Base-by-base conservation (phyloP, 345 rosid genomes). In the Ceriops zippeliana region DNA sequence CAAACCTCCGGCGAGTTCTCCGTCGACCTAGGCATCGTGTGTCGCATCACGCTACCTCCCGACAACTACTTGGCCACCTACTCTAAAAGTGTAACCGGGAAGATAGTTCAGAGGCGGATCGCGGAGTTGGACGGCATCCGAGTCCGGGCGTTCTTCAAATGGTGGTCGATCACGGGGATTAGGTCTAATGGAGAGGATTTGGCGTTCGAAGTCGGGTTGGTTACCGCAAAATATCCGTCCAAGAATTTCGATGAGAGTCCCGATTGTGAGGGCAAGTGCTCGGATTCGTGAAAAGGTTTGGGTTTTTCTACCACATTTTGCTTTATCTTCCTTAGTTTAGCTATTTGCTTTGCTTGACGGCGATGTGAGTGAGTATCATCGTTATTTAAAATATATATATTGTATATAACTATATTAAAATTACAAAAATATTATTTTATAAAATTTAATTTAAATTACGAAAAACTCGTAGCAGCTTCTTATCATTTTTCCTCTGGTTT, bases 151-250 rank as follows among this genome's bases (percentile, higher is more conserved):
- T 75, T 93, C 69, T 93, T 84, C 77, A 67, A 80, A 80, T 89
- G 89, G 90, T 93, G 97, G 98, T 83, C 92, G 13, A 87, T 93
- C n/a, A 87, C 95, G 1, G 98, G 98, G 54, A 93, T 93, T 61
- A 73, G 82, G 72, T 79, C 91, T 27, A 86, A 83, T 17, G 96
- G 90, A 4, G 92, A 86, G 22, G 76, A 90, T 74, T 77, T 92
- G 76, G 89, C 85, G 1, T 92, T 92, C 60, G 98, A 92, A 69
- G 96, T 90, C 24, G 96, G 91, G 9, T 70, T 79, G 67, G 83
- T 84, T 0, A 79, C 90, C 21, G 96, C 91, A 13, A 93, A 93
- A 73, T 93, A 82, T 74, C 85, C 98, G 0, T 80, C 87, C 26
- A 87, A 85, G 80, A 93, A 86, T 71, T 93, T 93, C 73, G 81